phyloP scores from a whole-genome alignment of 441 rosid genomes.

The Euphorbia schlechtendalii region DNA sequence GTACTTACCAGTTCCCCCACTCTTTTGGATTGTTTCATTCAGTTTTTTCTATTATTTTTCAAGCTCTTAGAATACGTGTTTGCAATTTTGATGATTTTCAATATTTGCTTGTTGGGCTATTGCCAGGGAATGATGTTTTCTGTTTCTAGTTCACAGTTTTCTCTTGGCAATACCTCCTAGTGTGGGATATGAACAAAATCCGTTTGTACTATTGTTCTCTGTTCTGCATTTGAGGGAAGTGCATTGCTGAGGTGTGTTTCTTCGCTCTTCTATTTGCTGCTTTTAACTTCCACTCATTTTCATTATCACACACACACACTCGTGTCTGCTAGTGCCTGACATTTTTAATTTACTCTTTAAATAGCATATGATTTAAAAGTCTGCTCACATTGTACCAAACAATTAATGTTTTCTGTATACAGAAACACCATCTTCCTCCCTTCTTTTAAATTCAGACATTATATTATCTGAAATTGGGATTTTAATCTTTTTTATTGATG shows the following conservation, averaged over 20 bases:
- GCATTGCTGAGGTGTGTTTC: constrained; percentile 74
- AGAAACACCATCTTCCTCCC: too few species aligned
- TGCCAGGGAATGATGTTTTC: background rate
- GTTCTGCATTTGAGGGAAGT: constrained; percentile 39
- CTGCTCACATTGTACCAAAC: background rate
- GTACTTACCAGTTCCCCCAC: too few species aligned
- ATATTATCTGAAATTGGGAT: too few species aligned
- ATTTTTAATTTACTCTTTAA: background rate
- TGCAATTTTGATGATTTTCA: background rate
- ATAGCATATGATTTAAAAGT: background rate
- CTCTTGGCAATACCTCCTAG: constrained; percentile 85
- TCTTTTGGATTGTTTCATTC: too few species aligned
- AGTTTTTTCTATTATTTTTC: background rate
- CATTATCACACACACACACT: too few species aligned
- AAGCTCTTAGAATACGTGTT: too few species aligned
- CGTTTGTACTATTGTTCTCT: constrained; percentile 79
- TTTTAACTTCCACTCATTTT: too few species aligned
- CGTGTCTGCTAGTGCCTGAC: background rate
- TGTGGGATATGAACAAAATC: constrained; percentile 85
- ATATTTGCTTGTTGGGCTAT: background rate
- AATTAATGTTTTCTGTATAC: too few species aligned
- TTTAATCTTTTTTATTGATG: too few species aligned
- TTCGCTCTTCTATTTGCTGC: background rate
- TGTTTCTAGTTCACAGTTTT: constrained; percentile 43
- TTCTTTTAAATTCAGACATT: too few species aligned